A percentile compares a stretch with the other conserved stretches of the same genome.
Conservation (phyloP, 2,329 filamentous ascomycete genomes). For the Hymenoscyphus repandus region DNA sequence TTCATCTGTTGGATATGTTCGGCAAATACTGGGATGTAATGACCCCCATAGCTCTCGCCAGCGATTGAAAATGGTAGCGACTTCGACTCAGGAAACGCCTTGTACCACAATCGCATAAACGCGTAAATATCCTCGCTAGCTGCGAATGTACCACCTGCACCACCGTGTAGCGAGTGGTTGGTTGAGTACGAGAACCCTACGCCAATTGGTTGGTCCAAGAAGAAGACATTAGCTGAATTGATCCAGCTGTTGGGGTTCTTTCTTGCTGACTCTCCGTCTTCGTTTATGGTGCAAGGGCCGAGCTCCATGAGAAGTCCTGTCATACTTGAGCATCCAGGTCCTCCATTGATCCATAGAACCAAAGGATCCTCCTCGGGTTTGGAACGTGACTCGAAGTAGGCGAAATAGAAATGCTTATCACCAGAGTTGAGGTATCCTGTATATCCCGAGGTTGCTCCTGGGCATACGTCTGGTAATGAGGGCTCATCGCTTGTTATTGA, state of each 20-base stretch:
- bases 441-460: constrained; percentile 20
- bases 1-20: constrained; percentile 19
- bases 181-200: constrained; percentile 35
- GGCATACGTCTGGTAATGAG: constrained; percentile 15
- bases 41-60: constrained; percentile 22
- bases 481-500: constrained; percentile 5
- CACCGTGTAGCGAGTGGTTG: constrained; percentile 14
- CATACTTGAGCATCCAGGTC: constrained; percentile 37
- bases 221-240: constrained; percentile 35
- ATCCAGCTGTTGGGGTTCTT: constrained; percentile 36
- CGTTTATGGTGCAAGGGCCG: constrained; percentile 40
- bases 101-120: constrained; percentile 23
- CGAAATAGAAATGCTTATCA: constrained; percentile 20
- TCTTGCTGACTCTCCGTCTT: constrained; percentile 32
- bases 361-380: constrained; percentile 14
- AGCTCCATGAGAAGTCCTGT: constrained; percentile 39
- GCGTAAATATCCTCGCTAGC: constrained; percentile 22
- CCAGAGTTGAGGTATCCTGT: constrained; percentile 21
- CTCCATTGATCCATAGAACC: constrained; percentile 32
- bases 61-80: constrained; percentile 36
- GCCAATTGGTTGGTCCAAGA: constrained; percentile 35
- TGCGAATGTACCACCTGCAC: constrained; percentile 15
- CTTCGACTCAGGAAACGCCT: constrained; percentile 39
- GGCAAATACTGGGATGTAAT: constrained; percentile 37
- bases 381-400: constrained; percentile 20